Evolutionary conservation across 1,284 basidiomycete species (phyloP), one percentile per base, ranked within the genome.

Genomic region (Rhodotorula sp.): DNA sequence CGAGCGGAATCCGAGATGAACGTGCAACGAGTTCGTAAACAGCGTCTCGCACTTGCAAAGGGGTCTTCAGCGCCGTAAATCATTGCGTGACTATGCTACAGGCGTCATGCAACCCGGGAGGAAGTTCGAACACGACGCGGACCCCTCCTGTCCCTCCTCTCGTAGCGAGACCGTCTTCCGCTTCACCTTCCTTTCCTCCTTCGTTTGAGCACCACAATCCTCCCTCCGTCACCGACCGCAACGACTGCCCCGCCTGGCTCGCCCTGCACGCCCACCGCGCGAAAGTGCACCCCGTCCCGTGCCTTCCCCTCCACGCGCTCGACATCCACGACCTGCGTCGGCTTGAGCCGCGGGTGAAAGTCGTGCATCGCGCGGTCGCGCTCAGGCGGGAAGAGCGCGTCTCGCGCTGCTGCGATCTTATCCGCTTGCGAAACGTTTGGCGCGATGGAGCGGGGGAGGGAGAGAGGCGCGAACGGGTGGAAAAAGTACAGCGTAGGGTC

Each of bases 281-380:
- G 57, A 19, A 64, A 61, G 45, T 70, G 68, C 17, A 48, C 25
- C 23, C n/a, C 27, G 44, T 42, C 45, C n/a, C 16, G 46, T 45
- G 34, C n/a, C 23, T n/a, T 17, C 55, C 4, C 48, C 50, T 8
- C n/a, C 44, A 10, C 41, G n/a, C 45, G 34, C 34, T 10, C 9
- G n/a, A 56, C 34, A 7, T 45, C 46, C 14, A 27, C 13, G 13
- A 63, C 41, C 17, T 45, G 34, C 4, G 65, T 67, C 10, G 69
- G 69, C 14, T 46, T 41, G 12, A 71, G 61, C 9, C 69, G 48
- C 34, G 69, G 64, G 19, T 27, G 12, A 19, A 63, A 71, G 57
- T 71, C 69, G 57, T 67, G 57, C 1, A 44, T 23, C 12, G 16
- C 1, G 19, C 69, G 56, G 23, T 71, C 69, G 10, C 69, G 60